Conservation (phyloP, 192 early-diverging fungal genomes). For the Backusella luteola region DNA sequence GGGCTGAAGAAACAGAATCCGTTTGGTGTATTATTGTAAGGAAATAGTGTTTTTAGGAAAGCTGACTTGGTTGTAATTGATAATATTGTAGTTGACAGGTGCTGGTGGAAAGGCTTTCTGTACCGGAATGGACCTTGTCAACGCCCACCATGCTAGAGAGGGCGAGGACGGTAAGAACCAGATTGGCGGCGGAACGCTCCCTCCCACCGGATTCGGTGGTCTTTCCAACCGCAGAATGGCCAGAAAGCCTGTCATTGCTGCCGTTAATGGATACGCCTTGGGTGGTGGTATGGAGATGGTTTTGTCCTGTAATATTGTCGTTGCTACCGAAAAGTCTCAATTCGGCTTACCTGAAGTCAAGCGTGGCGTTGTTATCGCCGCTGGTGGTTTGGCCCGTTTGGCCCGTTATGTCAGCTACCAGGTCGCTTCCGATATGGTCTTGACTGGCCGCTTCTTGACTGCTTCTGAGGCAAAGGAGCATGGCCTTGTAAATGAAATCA, state of each 20-base stretch:
- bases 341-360: constrained; percentile 47
- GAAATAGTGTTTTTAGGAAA: not conserved
- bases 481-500: constrained; percentile 40
- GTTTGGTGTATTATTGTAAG: constrained; percentile 37
- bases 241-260: constrained; percentile 45
- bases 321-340: constrained; percentile 34
- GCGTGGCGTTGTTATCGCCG: constrained; percentile 31
- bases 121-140: constrained; percentile 37
- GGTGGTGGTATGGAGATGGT: constrained; percentile 42
- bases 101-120: constrained; percentile 37
- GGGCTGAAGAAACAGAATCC: constrained; percentile 29
- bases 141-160: constrained; percentile 11
- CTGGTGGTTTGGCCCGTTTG: constrained; percentile 37
- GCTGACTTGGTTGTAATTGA: not conserved
- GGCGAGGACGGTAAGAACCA: not conserved
- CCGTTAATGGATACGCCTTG: constrained; percentile 44
- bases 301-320: constrained; percentile 42
- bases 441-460: constrained; percentile 37
- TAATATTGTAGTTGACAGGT: constrained; percentile 30
- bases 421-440: constrained; percentile 35
- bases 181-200: not conserved
- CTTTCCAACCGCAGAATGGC: constrained; percentile 30
- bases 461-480: constrained; percentile 37
- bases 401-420: constrained; percentile 36
- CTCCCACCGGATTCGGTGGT: constrained; percentile 36